Evolutionary conservation across 352 stramenopile species (phyloP).

Genomic region (Globisporangium takayamanum): DNA sequence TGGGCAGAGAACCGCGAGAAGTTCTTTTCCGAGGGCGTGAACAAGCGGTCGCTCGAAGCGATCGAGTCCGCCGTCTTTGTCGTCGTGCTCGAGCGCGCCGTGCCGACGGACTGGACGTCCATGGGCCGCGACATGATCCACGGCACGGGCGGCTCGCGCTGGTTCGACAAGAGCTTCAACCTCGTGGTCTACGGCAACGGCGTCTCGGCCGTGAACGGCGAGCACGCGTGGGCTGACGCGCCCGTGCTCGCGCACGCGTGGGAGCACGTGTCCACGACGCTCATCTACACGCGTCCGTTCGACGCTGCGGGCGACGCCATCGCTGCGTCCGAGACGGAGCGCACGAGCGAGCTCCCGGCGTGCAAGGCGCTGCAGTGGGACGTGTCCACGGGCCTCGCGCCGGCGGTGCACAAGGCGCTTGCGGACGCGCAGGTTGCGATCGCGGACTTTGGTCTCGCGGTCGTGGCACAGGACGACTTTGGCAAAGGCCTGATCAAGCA

Average conservation of each 20-base stretch:
- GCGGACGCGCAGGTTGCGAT: slow-evolving; percentile 57
- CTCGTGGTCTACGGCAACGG: slow-evolving; percentile 94
- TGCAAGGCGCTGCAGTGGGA: slow-evolving; percentile 64
- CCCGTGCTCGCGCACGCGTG: slow-evolving; percentile 83
- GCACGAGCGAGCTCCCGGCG: slow-evolving; percentile 33
- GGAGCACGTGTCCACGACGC: slow-evolving; percentile 68
- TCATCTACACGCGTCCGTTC: slow-evolving; percentile 49
- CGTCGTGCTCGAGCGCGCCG: slow-evolving; percentile 64
- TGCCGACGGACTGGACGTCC: slow-evolving; percentile 45
- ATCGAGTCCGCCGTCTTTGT: slow-evolving; percentile 81
- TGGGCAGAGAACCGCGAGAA: slow-evolving; percentile 87
- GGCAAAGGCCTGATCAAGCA: slow-evolving; percentile 89
- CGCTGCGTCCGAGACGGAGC: slow-evolving; percentile 37
- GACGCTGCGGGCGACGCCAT: slow-evolving; percentile 42
- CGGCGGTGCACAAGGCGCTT: slow-evolving; percentile 48
- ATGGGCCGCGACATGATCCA: slow-evolving; percentile 81
- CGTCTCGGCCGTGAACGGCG: slow-evolving; percentile 89
- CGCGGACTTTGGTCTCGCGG: slow-evolving; percentile 85
- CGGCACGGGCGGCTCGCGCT: slow-evolving; percentile 90
- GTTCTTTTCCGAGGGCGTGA: slow-evolving; percentile 84
- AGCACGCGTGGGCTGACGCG: slow-evolving; percentile 92
- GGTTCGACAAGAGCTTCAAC: slow-evolving; percentile 98
- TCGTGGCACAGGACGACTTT: slow-evolving; percentile 86
- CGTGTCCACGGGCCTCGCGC: slow-evolving; percentile 43
- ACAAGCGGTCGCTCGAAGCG: slow-evolving; percentile 76